These are phyloP conservation scores for Candida coquimbonensis DNA, from an alignment of 805 yeast genomes.

Conservation along the genomic window DNA sequence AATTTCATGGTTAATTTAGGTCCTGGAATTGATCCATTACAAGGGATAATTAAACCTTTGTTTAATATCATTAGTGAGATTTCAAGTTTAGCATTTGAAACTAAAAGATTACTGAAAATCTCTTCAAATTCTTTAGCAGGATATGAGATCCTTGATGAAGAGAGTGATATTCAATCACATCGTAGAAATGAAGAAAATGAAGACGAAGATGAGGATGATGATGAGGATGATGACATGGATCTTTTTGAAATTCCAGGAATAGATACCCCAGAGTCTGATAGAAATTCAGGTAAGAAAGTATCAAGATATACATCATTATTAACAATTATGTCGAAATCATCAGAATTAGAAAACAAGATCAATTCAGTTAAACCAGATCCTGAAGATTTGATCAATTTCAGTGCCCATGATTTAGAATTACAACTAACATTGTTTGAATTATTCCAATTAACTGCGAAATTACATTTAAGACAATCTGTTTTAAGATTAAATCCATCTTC, in stretches of 20 bases:
- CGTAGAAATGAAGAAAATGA: conserved; percentile 10
- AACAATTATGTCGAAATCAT: conserved; percentile 28
- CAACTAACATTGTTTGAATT: conserved; percentile 68
- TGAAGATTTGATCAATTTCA: conserved; percentile 32
- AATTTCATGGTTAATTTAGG: conserved; percentile 24
- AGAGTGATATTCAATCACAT: conserved; percentile 1
- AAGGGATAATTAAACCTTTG: conserved; percentile 67
- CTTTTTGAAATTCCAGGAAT: conserved; percentile 18
- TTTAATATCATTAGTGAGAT: conserved; percentile 63
- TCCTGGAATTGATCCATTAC: conserved; percentile 56
- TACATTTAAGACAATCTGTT: conserved; percentile 63
- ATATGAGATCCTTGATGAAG: conserved; percentile 21
- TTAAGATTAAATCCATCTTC: conserved; percentile 52
- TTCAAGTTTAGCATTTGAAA: conserved; percentile 48
- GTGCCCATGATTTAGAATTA: conserved; percentile 46
- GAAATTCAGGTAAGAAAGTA: conserved; percentile 12
- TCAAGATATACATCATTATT: conserved; percentile 29
- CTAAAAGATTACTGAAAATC: conserved; percentile 31
- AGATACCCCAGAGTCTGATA: conserved; percentile 20
- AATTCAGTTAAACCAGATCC: conserved; percentile 46
- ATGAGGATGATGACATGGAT: conserved; percentile 7
- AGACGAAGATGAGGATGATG: conserved; percentile 8
- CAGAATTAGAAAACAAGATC: conserved; percentile 41
- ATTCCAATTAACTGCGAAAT: conserved; percentile 59
- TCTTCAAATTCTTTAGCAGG: conserved; percentile 21